Conservation (phyloP, 1,284 basidiomycete genomes). For the Tetrapyrgos nigripes region DNA sequence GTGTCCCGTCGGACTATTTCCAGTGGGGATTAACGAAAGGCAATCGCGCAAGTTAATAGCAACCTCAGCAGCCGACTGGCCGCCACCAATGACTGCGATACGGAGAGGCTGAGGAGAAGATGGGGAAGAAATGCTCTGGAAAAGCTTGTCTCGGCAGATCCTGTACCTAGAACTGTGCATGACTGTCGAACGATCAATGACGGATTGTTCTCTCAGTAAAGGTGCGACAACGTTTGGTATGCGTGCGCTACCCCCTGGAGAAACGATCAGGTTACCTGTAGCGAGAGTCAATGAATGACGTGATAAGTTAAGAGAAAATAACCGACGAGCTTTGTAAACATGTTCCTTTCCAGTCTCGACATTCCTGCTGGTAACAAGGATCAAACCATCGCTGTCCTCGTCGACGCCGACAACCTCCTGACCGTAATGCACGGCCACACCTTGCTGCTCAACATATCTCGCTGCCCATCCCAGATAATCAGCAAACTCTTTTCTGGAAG, state of each 20-base stretch:
- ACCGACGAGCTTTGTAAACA: slow-evolving; percentile 47
- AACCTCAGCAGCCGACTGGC: slow-evolving; percentile 62
- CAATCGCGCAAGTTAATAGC: slow-evolving; percentile 55
- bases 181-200: slow-evolving; percentile 28
- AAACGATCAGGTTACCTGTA: slow-evolving; percentile 54
- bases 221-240: slow-evolving; percentile 47
- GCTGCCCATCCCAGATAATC: slow-evolving; percentile 67
- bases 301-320: slow-evolving; percentile 9
- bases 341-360: slow-evolving; percentile 41
- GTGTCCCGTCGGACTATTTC: slow-evolving; percentile 34
- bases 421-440: slow-evolving; percentile 52
- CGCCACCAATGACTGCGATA: slow-evolving; percentile 60
- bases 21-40: slow-evolving; percentile 37
- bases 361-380: slow-evolving; percentile 46
- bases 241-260: slow-evolving; percentile 55
- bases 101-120: slow-evolving; percentile 39
- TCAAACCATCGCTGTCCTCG: slow-evolving; percentile 39
- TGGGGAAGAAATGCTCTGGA: slow-evolving; percentile 30
- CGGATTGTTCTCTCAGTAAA: slow-evolving; percentile 41
- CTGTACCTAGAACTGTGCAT: slow-evolving; percentile 52
- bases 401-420: slow-evolving; percentile 54
- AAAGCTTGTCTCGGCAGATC: slow-evolving; percentile 44
- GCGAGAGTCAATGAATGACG: slow-evolving; percentile 16
- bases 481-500: slow-evolving; percentile 84
- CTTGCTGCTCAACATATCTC: slow-evolving; percentile 47